Conservation (phyloP, 345 rosid species). For the Camelina neglecta region DNA sequence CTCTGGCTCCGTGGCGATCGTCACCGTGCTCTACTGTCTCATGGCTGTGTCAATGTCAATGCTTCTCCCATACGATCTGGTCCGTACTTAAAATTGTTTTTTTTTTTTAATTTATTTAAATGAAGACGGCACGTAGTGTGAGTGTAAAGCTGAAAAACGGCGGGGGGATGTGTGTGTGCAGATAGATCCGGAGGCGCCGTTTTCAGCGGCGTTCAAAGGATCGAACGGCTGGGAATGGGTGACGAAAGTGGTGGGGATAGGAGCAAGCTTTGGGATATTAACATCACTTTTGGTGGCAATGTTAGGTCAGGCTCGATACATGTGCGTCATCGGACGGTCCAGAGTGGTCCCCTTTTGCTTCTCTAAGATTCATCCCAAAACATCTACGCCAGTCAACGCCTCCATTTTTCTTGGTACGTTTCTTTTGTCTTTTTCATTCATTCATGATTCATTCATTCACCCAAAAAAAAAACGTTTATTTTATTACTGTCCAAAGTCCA, state of each 20-base stretch:
- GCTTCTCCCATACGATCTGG: slow-evolving; percentile 83
- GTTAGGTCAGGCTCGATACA: slow-evolving; percentile 96
- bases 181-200: slow-evolving; percentile 89
- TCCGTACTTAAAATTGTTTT: neutral
- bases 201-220: slow-evolving; percentile 71
- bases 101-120: too few relatives aligned
- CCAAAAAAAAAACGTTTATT: neutral
- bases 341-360: slow-evolving; percentile 85
- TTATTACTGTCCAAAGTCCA: neutral
- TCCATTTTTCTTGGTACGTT: slow-evolving; percentile 89
- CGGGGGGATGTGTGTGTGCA: slow-evolving; percentile 40
- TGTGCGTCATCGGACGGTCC: slow-evolving; percentile 99
- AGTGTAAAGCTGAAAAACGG: neutral
- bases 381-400: slow-evolving; percentile 95
- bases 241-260: slow-evolving; percentile 80
- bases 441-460: slow-evolving; percentile 9
- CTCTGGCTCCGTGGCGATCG: slow-evolving; percentile 78
- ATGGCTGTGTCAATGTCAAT: slow-evolving; percentile 96
- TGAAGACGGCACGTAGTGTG: slow-evolving; percentile 27
- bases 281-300: slow-evolving; percentile 92
- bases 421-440: neutral
- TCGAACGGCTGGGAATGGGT: slow-evolving; percentile 81
- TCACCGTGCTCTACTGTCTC: slow-evolving; percentile 80
- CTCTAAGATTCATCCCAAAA: slow-evolving; percentile 74
- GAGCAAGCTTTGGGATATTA: slow-evolving; percentile 94